phyloP scores from a whole-genome alignment of 106 monocot species.

The Chionographis japonica region DNA sequence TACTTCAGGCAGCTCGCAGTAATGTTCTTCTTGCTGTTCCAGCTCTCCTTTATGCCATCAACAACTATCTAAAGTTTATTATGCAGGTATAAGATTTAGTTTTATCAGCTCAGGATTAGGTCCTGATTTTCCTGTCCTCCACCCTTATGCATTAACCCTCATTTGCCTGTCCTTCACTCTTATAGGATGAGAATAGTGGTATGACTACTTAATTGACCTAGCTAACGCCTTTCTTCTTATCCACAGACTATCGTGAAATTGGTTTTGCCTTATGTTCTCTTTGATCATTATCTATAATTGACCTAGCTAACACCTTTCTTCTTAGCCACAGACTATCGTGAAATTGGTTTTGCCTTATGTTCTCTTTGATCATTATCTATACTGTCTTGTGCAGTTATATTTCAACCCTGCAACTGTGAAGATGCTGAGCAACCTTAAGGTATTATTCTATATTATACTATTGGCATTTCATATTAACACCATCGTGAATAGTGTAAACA shows the following conservation, averaged over 20 bases:
- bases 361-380: neutral
- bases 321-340: too few relatives aligned
- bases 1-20: constrained; percentile 56
- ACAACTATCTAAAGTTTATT: constrained; percentile 77
- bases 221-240: too few relatives aligned
- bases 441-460: constrained; percentile 9
- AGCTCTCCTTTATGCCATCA: constrained; percentile 71
- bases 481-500: too few relatives aligned
- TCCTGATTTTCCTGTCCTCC: neutral
- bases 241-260: too few relatives aligned
- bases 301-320: too few relatives aligned
- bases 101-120: neutral
- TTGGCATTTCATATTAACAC: too few relatives aligned
- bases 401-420: constrained; percentile 57
- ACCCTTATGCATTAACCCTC: too few relatives aligned
- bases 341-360: neutral
- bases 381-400: constrained; percentile 34
- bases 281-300: too few relatives aligned
- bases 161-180: too few relatives aligned
- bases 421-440: constrained; percentile 59
- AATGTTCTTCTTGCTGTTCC: constrained; percentile 71
- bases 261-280: neutral
- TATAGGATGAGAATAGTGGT: too few relatives aligned
- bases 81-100: constrained; percentile 50
- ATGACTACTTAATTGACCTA: too few relatives aligned